These are phyloP conservation scores for Phaeodactylum tricornutum DNA, from an alignment of 108 stramenopile species.

Conservation along the genomic window DNA sequence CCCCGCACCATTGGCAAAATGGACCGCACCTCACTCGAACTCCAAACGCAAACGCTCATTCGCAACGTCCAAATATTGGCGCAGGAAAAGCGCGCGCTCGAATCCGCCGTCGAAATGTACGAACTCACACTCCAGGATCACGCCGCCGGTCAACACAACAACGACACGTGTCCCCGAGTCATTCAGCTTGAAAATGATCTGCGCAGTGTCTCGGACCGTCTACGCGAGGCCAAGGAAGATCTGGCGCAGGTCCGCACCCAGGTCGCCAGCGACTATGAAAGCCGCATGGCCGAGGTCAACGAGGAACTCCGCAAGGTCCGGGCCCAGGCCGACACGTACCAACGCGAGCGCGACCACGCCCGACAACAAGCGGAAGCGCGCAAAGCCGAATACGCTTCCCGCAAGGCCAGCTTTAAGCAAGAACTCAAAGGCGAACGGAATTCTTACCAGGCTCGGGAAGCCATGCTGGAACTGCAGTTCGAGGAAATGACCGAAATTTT, in stretches of 20 bases:
- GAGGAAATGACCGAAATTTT: slow-evolving; percentile 4
- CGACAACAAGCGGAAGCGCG: slow-evolving; percentile 16
- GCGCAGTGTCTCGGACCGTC: neutral
- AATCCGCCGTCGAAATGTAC: slow-evolving; percentile 32
- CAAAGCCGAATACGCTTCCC: slow-evolving; percentile 16
- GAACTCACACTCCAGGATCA: slow-evolving; percentile 27
- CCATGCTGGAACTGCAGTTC: slow-evolving; percentile 21
- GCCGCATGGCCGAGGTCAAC: neutral
- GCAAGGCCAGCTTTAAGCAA: slow-evolving; percentile 1
- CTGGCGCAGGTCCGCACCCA: neutral
- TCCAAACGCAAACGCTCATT: slow-evolving; percentile 37
- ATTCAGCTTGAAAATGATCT: slow-evolving; percentile 2
- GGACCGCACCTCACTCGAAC: slow-evolving; percentile 38
- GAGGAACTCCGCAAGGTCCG: neutral
- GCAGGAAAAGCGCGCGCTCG: slow-evolving; percentile 21
- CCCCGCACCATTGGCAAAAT: slow-evolving; percentile 30
- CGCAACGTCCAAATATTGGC: slow-evolving; percentile 33
- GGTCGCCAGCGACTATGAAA: slow-evolving; percentile 2
- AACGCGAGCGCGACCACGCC: slow-evolving; percentile 20
- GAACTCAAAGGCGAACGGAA: slow-evolving; percentile 18
- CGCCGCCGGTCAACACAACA: slow-evolving; percentile 1
- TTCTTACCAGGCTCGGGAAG: slow-evolving; percentile 6
- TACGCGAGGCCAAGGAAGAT: slow-evolving; percentile 1
- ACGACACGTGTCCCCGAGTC: too few species aligned
- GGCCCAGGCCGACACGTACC: neutral